These are phyloP conservation scores for Diaporthe sp. DNA, from an alignment of 2,329 filamentous ascomycete genomes.

Conservation along the genomic window DNA sequence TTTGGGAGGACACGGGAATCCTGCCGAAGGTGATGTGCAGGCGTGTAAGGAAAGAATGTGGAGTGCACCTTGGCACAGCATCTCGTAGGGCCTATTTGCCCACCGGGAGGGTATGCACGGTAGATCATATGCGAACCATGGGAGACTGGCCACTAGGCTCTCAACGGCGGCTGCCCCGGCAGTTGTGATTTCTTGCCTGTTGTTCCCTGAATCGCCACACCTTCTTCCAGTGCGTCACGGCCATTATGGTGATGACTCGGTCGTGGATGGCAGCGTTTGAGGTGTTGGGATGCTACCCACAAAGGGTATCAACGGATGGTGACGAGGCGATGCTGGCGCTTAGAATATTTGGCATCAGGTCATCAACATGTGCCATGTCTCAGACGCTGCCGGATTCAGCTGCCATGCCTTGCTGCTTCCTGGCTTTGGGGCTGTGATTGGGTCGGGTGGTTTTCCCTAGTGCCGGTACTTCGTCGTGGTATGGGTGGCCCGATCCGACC, in stretches of 20 bases:
- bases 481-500: slow-evolving; percentile 14
- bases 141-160: slow-evolving; percentile 3
- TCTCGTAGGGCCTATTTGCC: background rate
- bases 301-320: slow-evolving; percentile 6
- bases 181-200: background rate
- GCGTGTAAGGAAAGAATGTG: background rate
- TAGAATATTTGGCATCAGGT: slow-evolving; percentile 22
- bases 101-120: background rate
- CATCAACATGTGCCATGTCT: slow-evolving; percentile 23
- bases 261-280: slow-evolving; percentile 9
- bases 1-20: background rate
- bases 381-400: slow-evolving; percentile 16
- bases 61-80: slow-evolving; percentile 7
- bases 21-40: slow-evolving; percentile 8
- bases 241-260: slow-evolving; percentile 10
- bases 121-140: slow-evolving; percentile 22
- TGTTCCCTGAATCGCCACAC: background rate
- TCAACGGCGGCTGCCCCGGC: background rate
- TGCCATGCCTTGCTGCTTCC: background rate
- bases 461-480: slow-evolving; percentile 12
- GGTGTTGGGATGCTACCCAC: slow-evolving; percentile 14
- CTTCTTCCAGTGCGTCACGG: background rate
- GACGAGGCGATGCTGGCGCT: slow-evolving; percentile 21
- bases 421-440: slow-evolving; percentile 4
- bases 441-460: background rate